Evolutionary conservation across 2,329 filamentous ascomycete species (phyloP).

Genomic region (Pyricularia sp.): DNA sequence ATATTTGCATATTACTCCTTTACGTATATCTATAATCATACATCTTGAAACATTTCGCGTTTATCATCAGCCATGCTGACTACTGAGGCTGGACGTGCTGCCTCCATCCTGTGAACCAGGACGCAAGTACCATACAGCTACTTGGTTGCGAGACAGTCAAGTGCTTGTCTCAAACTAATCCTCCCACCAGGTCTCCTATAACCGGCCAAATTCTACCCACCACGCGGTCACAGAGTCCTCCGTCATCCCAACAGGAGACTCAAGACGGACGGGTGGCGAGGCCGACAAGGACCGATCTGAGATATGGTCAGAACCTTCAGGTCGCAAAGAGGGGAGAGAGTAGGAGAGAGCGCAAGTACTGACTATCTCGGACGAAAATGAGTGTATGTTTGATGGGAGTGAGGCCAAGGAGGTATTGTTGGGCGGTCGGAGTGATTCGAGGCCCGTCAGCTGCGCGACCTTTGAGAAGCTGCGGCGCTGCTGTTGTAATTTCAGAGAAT

Average conservation of each 20-base stretch:
- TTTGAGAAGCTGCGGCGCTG: not conserved
- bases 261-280: not conserved
- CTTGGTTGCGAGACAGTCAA: no score
- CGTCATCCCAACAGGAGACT: not conserved
- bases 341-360: not conserved
- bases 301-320: not conserved
- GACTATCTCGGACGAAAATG: not conserved
- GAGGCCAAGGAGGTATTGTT: not conserved
- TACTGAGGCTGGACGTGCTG: no score
- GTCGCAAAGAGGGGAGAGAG: not conserved
- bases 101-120: no score
- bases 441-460: not conserved
- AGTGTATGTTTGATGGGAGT: not conserved
- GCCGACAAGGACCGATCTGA: not conserved
- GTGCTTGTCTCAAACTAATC: no score
- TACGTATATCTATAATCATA: no score
- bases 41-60: no score
- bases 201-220: not conserved
- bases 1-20: no score
- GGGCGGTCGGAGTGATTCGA: not conserved
- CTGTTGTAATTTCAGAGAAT: not conserved
- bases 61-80: no score
- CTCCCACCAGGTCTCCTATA: not conserved
- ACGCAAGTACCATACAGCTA: no score
- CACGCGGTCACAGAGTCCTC: not conserved